phyloP scores from a whole-genome alignment of 257 asterid species.

The Echites panduratus region DNA sequence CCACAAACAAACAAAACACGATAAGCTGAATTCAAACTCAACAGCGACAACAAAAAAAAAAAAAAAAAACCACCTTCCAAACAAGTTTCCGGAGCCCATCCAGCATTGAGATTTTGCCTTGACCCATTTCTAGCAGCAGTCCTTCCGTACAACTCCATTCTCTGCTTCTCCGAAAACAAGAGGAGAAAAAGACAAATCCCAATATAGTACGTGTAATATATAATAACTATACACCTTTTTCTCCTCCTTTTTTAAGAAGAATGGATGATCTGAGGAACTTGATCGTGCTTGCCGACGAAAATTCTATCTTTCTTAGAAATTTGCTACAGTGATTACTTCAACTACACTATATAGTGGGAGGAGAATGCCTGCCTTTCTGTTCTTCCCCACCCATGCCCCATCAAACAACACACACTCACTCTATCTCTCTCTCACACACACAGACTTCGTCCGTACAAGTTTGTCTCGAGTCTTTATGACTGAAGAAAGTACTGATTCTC shows the following conservation, averaged over 20 bases:
- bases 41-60: background rate
- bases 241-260: background rate
- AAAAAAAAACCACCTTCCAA: conserved; percentile 41
- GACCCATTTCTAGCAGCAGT: conserved; percentile 26
- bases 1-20: background rate
- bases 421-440: conserved; percentile 10
- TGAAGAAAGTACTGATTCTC: background rate
- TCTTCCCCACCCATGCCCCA: background rate
- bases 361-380: conserved; percentile 6
- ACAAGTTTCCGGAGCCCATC: conserved; percentile 47
- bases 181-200: conserved; percentile 5
- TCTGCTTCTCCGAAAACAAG: conserved; percentile 10
- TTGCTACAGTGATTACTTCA: background rate
- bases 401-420: background rate
- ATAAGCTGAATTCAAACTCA: conserved; percentile 3
- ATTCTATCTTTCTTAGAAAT: background rate
- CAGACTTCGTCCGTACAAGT: conserved; percentile 20
- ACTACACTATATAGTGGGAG: background rate
- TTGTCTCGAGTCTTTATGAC: conserved; percentile 1
- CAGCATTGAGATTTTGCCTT: conserved; percentile 35
- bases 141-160: conserved; percentile 57
- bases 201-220: background rate
- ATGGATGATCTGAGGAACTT: conserved; percentile 7
- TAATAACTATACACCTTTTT: background rate
- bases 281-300: conserved; percentile 17